A percentile compares a stretch with the other conserved stretches of the same genome.
Evolutionary conservation across 73 alveolate species (phyloP).

Genomic region (Paramecium primaurelia): DNA sequence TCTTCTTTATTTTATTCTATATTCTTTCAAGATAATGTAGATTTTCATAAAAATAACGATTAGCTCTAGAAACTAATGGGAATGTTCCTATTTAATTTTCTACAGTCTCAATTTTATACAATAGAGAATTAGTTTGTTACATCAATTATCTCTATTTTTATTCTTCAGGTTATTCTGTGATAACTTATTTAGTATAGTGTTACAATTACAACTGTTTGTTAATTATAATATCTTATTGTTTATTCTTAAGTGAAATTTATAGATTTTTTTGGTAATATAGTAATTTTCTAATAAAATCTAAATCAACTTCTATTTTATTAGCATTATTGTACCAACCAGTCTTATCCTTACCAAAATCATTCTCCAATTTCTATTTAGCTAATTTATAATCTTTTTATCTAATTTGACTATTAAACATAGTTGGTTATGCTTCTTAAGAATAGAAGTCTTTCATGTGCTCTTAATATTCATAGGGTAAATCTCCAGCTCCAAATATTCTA

Average conservation of each 20-base stretch:
- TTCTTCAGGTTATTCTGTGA: neutral
- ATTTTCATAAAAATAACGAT: neutral
- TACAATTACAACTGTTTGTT: neutral
- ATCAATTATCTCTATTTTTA: neutral
- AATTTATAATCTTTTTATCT: neutral
- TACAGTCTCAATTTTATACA: neutral
- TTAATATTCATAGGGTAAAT: slow-evolving; percentile 1
- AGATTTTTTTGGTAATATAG: slow-evolving; percentile 18
- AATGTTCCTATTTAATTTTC: neutral
- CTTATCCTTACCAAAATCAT: neutral
- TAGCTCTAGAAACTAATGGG: neutral
- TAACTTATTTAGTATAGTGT: neutral
- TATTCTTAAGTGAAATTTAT: neutral
- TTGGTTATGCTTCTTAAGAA: neutral
- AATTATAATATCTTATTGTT: neutral
- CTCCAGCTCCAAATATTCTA: slow-evolving; percentile 16
- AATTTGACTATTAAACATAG: neutral
- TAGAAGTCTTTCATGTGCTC: neutral
- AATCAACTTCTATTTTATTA: neutral
- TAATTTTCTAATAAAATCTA: slow-evolving; percentile 22
- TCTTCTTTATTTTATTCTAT: neutral
- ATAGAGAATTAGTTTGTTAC: neutral
- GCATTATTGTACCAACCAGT: slow-evolving; percentile 4
- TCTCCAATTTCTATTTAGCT: neutral
- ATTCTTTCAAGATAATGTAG: neutral